Percentiles rank a stretch among this genome's conserved stretches.
These are phyloP conservation scores for Mallotus repandus DNA, from an alignment of 441 rosid genomes.

Conservation along the genomic window DNA sequence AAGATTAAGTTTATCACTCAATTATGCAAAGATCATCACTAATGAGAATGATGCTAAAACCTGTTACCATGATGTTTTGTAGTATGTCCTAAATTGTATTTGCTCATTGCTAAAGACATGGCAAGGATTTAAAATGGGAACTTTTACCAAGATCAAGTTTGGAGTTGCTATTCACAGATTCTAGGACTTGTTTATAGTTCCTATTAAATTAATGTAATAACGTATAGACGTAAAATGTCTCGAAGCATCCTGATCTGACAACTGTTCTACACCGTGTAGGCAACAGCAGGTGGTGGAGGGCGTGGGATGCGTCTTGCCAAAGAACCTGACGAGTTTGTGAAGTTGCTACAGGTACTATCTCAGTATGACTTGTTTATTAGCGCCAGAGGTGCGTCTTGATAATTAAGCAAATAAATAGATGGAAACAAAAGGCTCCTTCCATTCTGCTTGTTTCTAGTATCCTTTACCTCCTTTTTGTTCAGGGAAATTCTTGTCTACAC, in stretches of 20 bases:
- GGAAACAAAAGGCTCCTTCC: not conserved
- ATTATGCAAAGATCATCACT: not conserved
- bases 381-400: not conserved
- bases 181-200: not conserved
- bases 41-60: not conserved
- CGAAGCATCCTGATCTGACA: constrained; percentile 7
- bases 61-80: not conserved
- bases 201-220: constrained; percentile 9
- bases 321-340: constrained; percentile 93
- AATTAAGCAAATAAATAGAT: too few relatives aligned
- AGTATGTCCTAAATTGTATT: not conserved
- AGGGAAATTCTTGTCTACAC: too few relatives aligned
- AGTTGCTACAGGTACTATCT: constrained; percentile 76
- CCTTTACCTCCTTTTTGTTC: too few relatives aligned
- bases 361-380: constrained; percentile 17
- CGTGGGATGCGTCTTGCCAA: constrained; percentile 99
- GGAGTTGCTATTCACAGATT: constrained; percentile 2
- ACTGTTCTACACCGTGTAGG: constrained; percentile 44
- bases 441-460: not conserved
- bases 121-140: not conserved
- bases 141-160: not conserved
- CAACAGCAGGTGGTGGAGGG: constrained; percentile 99
- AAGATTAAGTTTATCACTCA: not conserved
- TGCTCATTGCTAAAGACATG: not conserved
- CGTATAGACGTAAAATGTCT: not conserved